These are phyloP conservation scores for Staphylotrichum tortipilum DNA, from an alignment of 495 filamentous ascomycete genomes.

Conservation along the genomic window DNA sequence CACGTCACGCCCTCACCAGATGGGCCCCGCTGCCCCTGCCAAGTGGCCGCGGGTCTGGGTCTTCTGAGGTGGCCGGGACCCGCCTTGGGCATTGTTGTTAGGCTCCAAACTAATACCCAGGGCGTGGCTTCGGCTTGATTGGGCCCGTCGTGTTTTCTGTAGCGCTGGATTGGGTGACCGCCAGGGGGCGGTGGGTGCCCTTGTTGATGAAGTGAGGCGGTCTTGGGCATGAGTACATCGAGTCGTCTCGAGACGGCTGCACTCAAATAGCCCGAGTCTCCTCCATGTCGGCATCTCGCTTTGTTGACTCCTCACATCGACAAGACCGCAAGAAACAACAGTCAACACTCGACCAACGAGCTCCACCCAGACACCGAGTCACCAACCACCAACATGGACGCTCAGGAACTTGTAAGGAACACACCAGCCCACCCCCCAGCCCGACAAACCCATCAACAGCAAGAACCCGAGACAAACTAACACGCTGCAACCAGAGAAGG, in stretches of 20 bases:
- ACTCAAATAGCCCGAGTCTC: neutral
- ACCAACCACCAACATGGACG: neutral
- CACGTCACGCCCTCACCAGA: conserved; percentile 1
- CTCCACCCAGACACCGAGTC: neutral
- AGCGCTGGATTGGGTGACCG: conserved; percentile 1
- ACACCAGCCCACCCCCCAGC: neutral
- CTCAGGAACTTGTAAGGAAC: conserved; percentile 14
- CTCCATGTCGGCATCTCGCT: too few species aligned
- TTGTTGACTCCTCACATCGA: neutral
- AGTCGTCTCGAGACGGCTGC: neutral
- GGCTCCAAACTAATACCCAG: conserved; percentile 4
- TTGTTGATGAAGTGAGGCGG: neutral
- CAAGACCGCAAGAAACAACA: neutral
- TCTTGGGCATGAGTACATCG: conserved; percentile 1
- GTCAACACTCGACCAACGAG: neutral
- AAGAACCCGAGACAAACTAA: neutral
- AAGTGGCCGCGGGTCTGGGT: neutral
- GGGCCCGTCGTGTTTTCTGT: conserved; percentile 2
- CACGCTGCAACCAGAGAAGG: conserved; percentile 6
- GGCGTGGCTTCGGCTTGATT: conserved; percentile 1
- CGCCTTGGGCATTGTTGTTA: neutral
- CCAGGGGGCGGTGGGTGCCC: neutral
- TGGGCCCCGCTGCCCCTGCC: conserved; percentile 1
- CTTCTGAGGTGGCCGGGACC: neutral
- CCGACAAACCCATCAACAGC: too few species aligned